A percentile compares a stretch with the other conserved stretches of the same genome.
Evolutionary conservation across 2,329 filamentous ascomycete genomes (phyloP).

Genomic region (Lachnellula suecica): DNA sequence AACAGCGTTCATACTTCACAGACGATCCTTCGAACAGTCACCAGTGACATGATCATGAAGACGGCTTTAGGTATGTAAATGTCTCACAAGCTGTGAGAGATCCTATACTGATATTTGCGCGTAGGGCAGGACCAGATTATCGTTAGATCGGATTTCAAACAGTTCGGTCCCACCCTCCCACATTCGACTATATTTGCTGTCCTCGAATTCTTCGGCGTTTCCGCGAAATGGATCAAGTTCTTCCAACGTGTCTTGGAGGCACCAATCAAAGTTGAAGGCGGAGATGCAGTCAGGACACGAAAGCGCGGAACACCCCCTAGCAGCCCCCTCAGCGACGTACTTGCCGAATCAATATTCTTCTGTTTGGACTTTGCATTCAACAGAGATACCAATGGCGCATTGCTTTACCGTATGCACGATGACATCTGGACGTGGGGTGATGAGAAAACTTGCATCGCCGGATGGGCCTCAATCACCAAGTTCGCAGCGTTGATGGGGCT

Average conservation of each 20-base stretch:
- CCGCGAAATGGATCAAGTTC: conserved; percentile 54
- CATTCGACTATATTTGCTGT: conserved; percentile 59
- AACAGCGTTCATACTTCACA: conserved; percentile 26
- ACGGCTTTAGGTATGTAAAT: conserved; percentile 54
- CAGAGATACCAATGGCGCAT: conserved; percentile 49
- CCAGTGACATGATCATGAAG: conserved; percentile 52
- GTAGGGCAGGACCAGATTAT: conserved; percentile 51
- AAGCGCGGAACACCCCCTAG: conserved; percentile 58
- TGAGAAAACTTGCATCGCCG: conserved; percentile 48
- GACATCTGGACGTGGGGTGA: conserved; percentile 68
- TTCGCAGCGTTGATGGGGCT: conserved; percentile 58
- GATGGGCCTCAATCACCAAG: conserved; percentile 57
- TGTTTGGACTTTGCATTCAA: conserved; percentile 66
- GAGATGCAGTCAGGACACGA: conserved; percentile 44
- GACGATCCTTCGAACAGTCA: conserved; percentile 40
- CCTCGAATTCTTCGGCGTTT: conserved; percentile 58
- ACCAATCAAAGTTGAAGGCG: conserved; percentile 54
- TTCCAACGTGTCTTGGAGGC: conserved; percentile 59
- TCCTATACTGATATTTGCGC: too few species aligned
- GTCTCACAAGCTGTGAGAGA: conserved; percentile 52
- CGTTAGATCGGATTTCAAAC: conserved; percentile 54
- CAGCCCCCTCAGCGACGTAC: conserved; percentile 56
- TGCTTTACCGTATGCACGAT: conserved; percentile 63
- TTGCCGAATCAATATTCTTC: conserved; percentile 61
- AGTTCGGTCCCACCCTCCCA: conserved; percentile 56